Conservation (phyloP, 83 land plant genomes). For the Picea engelmannii region DNA sequence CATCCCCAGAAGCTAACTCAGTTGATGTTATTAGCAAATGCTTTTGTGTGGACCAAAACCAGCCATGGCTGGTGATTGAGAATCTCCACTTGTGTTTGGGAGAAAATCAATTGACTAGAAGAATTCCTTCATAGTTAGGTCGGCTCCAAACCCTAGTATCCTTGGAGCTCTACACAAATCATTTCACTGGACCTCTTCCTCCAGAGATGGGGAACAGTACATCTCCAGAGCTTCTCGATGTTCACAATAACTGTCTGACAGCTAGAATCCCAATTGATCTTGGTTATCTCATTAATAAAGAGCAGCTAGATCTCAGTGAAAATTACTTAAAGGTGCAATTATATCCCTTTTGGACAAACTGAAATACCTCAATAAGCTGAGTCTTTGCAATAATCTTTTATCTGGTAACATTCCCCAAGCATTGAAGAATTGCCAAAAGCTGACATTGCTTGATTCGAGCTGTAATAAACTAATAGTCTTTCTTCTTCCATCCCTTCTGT, state of each 20-base stretch:
- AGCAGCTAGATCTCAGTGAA: slow-evolving; percentile 65
- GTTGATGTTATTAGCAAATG: slow-evolving; percentile 56
- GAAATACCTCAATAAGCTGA: slow-evolving; percentile 61
- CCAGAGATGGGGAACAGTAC: slow-evolving; percentile 51
- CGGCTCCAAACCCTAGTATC: slow-evolving; percentile 55
- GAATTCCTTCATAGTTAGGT: slow-evolving; percentile 65
- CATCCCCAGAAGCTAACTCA: slow-evolving; percentile 46
- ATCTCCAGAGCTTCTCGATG: slow-evolving; percentile 61
- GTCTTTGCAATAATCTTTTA: slow-evolving; percentile 56
- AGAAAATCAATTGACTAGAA: slow-evolving; percentile 60
- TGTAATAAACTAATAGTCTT: slow-evolving; percentile 57
- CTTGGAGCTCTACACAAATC: slow-evolving; percentile 63
- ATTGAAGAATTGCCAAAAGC: slow-evolving; percentile 50
- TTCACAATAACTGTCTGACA: slow-evolving; percentile 50
- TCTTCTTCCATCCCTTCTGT: slow-evolving; percentile 66
- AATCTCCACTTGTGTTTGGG: slow-evolving; percentile 61
- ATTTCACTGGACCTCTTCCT: slow-evolving; percentile 65
- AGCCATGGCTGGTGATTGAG: slow-evolving; percentile 41
- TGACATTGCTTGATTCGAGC: slow-evolving; percentile 66
- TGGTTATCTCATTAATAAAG: slow-evolving; percentile 55
- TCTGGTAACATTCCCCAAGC: slow-evolving; percentile 60
- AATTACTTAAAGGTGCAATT: slow-evolving; percentile 75
- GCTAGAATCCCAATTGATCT: slow-evolving; percentile 61
- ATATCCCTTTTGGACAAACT: slow-evolving; percentile 61
- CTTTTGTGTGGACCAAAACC: slow-evolving; percentile 48